Percentiles rank a stretch among this genome's conserved stretches.
Evolutionary conservation across 2,329 filamentous ascomycete species (phyloP).

Genomic region (Emergomyces pasteurianus): DNA sequence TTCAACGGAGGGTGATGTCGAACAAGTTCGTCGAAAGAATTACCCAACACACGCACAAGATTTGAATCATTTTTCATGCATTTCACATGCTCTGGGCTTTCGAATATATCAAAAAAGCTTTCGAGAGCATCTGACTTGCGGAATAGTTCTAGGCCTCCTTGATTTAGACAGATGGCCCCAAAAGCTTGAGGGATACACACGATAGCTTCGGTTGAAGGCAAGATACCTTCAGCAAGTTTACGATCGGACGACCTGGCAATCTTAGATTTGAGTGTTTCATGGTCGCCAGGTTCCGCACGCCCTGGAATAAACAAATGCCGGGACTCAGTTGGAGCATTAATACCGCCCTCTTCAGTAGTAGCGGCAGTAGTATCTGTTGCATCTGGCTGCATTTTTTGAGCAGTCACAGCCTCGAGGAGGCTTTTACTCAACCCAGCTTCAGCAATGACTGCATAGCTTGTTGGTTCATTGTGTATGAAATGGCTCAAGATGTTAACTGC

Average conservation of each 20-base stretch:
- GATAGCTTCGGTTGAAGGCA: conserved; percentile 82
- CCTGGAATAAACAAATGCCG: conserved; percentile 23
- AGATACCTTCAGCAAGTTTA: conserved; percentile 54
- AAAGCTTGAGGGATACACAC: conserved; percentile 75
- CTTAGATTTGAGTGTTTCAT: conserved; percentile 19
- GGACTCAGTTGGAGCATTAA: conserved; percentile 26
- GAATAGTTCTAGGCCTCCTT: conserved; percentile 76
- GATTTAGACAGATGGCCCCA: conserved; percentile 87
- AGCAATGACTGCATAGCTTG: conserved; percentile 88
- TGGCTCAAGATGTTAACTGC: conserved; percentile 83
- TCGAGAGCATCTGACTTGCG: conserved; percentile 70
- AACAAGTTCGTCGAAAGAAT: conserved; percentile 84
- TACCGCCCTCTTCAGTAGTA: conserved; percentile 19
- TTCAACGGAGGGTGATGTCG: conserved; percentile 83
- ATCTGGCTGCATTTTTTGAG: conserved; percentile 21
- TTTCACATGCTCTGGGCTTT: conserved; percentile 78
- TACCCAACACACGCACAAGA: conserved; percentile 62
- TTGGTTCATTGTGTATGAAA: conserved; percentile 98
- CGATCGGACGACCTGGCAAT: conserved; percentile 20
- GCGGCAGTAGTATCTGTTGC: conserved; percentile 17
- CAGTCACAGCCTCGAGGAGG: conserved; percentile 68
- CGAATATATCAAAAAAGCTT: conserved; percentile 91
- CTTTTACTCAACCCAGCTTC: conserved; percentile 84
- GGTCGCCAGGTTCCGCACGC: conserved; percentile 11
- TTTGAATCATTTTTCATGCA: conserved; percentile 65